phyloP scores from a whole-genome alignment of 2,329 filamentous ascomycete species.

The Curvularia verruculosa region DNA sequence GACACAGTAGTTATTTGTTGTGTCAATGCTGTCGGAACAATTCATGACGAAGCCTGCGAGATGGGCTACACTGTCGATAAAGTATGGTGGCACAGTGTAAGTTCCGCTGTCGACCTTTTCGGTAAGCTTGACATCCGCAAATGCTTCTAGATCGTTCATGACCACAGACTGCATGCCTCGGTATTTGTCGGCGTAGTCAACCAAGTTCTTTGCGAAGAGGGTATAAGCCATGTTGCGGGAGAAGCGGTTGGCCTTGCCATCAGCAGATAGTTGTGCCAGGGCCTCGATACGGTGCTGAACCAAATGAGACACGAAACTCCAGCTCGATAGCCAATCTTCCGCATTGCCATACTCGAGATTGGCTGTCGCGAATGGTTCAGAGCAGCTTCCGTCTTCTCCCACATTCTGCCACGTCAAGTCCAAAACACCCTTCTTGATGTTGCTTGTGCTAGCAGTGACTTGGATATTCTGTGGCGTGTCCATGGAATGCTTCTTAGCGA shows the following conservation, averaged over 20 bases:
- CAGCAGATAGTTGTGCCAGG: slow-evolving; percentile 17
- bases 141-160: slow-evolving; percentile 27
- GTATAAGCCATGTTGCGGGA: slow-evolving; percentile 29
- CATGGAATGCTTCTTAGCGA: slow-evolving; percentile 6
- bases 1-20: slow-evolving; percentile 25
- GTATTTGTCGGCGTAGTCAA: slow-evolving; percentile 30
- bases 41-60: slow-evolving; percentile 37
- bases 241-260: slow-evolving; percentile 20
- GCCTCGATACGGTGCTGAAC: slow-evolving; percentile 24
- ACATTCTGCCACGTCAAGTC: slow-evolving; percentile 18
- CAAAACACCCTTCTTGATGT: slow-evolving; percentile 11
- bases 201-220: slow-evolving; percentile 28
- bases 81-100: slow-evolving; percentile 26
- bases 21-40: slow-evolving; percentile 23
- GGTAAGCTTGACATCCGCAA: slow-evolving; percentile 13
- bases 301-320: slow-evolving; percentile 24
- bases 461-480: slow-evolving; percentile 8
- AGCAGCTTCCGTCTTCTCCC: not conserved
- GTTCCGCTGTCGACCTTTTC: slow-evolving; percentile 10
- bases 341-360: slow-evolving; percentile 12
- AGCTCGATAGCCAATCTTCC: slow-evolving; percentile 19
- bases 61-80: slow-evolving; percentile 34
- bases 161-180: slow-evolving; percentile 30
- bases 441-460: slow-evolving; percentile 11
- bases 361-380: slow-evolving; percentile 13